Percentiles rank a stretch among this genome's conserved stretches.
phyloP scores from a whole-genome alignment of 306 rosid genomes.

The Trichosanthes truncata region DNA sequence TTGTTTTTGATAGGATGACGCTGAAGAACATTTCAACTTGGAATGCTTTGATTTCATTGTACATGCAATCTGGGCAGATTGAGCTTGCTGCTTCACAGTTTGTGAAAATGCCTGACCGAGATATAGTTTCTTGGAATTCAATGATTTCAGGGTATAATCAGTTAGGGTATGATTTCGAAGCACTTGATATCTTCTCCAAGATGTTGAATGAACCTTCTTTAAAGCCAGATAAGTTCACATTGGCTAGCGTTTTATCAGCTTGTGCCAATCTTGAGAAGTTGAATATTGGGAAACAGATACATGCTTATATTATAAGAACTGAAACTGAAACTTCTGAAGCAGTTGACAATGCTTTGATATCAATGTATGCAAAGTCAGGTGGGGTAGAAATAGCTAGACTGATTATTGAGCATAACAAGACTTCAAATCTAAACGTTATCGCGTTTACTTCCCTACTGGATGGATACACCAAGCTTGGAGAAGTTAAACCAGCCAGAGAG shows the following conservation, averaged over 20 bases:
- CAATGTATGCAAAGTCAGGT: constrained; percentile 79
- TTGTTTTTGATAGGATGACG: constrained; percentile 60
- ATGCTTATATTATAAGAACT: constrained; percentile 43
- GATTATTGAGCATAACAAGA: constrained; percentile 33
- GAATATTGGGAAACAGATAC: constrained; percentile 67
- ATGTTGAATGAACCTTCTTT: constrained; percentile 41
- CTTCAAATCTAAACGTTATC: constrained; percentile 46
- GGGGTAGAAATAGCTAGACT: constrained; percentile 43
- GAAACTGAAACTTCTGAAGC: constrained; percentile 34
- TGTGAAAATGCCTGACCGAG: constrained; percentile 48
- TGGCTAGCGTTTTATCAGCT: constrained; percentile 69
- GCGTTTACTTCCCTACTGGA: constrained; percentile 75
- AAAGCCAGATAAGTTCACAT: constrained; percentile 66
- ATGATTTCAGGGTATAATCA: constrained; percentile 56
- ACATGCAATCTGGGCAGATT: constrained; percentile 48
- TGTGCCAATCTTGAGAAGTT: constrained; percentile 63
- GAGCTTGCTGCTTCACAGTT: constrained; percentile 55
- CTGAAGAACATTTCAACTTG: constrained; percentile 47
- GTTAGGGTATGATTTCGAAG: constrained; percentile 45
- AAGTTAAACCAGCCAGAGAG: constrained; percentile 60
- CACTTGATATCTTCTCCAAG: constrained; percentile 41
- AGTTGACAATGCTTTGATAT: constrained; percentile 52
- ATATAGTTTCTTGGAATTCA: constrained; percentile 69
- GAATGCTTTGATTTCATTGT: constrained; percentile 63
- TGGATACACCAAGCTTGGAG: constrained; percentile 76